Conservation (phyloP, 176 grass and related monocot genomes). For the Phyllostachys edulis region DNA sequence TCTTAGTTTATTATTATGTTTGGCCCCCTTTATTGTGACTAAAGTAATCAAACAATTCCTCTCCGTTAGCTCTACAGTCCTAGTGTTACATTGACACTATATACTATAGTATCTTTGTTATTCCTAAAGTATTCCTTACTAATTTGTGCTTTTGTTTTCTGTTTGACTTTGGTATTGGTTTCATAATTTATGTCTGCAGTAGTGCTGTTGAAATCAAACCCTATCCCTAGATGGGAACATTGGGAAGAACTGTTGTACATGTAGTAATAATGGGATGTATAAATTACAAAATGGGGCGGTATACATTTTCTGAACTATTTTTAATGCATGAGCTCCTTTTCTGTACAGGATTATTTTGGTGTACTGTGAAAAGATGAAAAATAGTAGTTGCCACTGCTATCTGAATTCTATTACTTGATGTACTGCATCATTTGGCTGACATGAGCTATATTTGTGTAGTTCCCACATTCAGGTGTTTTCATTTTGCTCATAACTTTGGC, state of each 20-base stretch:
- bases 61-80: not conserved
- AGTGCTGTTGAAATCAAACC: not conserved
- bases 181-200: not conserved
- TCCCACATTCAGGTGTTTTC: constrained; percentile 79
- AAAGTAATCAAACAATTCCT: not conserved
- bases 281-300: not conserved
- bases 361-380: constrained; percentile 2
- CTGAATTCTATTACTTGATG: constrained; percentile 12
- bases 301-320: not conserved
- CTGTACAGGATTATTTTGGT: not conserved
- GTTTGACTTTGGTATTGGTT: not conserved
- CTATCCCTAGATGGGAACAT: not conserved
- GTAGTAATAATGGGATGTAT: not conserved
- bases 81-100: not conserved
- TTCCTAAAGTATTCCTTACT: not conserved
- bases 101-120: not conserved
- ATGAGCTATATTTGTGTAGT: constrained; percentile 51
- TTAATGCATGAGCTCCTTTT: not conserved
- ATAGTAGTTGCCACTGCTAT: not conserved
- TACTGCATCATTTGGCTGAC: constrained; percentile 28
- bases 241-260: not conserved
- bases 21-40: not conserved
- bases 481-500: constrained; percentile 72
- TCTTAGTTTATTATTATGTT: not conserved
- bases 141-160: not conserved